Conservation (phyloP, 2,329 filamentous ascomycete species). For the Acarospora socialis region DNA sequence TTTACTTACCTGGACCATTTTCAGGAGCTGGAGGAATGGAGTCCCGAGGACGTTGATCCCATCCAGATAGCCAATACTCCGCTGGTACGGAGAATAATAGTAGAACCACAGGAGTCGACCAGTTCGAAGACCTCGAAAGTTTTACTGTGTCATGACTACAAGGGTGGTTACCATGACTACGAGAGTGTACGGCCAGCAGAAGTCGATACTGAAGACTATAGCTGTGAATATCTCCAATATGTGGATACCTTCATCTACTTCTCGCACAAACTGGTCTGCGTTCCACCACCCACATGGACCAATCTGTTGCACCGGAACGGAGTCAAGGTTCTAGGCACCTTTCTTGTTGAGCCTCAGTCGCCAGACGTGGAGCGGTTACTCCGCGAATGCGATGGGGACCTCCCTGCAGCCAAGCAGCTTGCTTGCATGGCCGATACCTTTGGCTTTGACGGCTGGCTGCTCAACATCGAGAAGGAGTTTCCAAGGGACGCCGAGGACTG, state of each 20-base stretch:
- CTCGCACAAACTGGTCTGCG: constrained; percentile 31
- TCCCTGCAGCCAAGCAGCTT: constrained; percentile 25
- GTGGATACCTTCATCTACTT: constrained; percentile 34
- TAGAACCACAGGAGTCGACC: too few species aligned
- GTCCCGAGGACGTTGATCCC: constrained; percentile 19
- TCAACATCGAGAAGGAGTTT: constrained; percentile 33
- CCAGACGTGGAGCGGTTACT: constrained; percentile 2
- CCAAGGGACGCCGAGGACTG: constrained; percentile 19
- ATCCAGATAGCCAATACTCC: constrained; percentile 27
- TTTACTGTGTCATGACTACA: constrained; percentile 17
- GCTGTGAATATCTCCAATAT: constrained; percentile 30
- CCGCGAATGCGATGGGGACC: constrained; percentile 22
- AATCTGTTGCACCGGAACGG: constrained; percentile 34
- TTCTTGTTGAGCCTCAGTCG: constrained; percentile 25
- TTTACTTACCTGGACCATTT: constrained; percentile 30
- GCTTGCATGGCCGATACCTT: constrained; percentile 26
- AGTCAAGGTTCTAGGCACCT: constrained; percentile 28
- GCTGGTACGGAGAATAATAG: too few species aligned
- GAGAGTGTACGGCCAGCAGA: constrained; percentile 23
- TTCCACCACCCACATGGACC: constrained; percentile 32
- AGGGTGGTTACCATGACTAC: constrained; percentile 32
- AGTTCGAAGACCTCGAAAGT: constrained; percentile 20
- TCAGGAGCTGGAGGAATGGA: constrained; percentile 24
- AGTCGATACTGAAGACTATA: constrained; percentile 22
- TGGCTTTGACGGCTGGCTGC: constrained; percentile 34